Percentiles rank a stretch among this genome's conserved stretches.
Conservation (phyloP, 177 flowering plant genomes). For the Vitis hybrid region DNA sequence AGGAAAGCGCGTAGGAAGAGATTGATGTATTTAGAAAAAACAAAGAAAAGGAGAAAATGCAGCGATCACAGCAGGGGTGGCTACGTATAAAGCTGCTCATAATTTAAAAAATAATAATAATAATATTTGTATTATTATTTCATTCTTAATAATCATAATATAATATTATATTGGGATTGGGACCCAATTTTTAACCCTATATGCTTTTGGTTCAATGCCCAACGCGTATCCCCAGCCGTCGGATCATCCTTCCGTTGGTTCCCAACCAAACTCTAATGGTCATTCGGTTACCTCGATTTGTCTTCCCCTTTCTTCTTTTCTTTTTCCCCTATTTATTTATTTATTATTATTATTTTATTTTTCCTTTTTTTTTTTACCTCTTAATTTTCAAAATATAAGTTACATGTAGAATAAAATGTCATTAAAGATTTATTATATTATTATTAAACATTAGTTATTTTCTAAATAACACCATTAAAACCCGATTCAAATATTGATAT, state of each 20-base stretch:
- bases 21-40: too few relatives aligned
- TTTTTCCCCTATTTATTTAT: too few relatives aligned
- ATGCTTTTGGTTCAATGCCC: background rate
- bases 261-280: background rate
- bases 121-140: background rate
- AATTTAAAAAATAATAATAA: too few relatives aligned
- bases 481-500: too few relatives aligned
- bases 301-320: too few relatives aligned
- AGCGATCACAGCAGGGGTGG: constrained; percentile 2
- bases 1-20: too few relatives aligned
- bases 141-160: background rate
- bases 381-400: too few relatives aligned
- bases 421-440: too few relatives aligned
- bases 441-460: too few relatives aligned
- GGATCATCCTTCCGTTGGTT: constrained; percentile 6
- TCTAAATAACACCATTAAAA: fast-evolving
- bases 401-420: fast-evolving
- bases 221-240: constrained; percentile 16
- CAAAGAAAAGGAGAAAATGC: background rate
- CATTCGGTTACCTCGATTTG: too few relatives aligned
- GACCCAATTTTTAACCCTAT: background rate
- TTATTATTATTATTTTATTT: too few relatives aligned
- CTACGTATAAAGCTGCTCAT: constrained; percentile 15
- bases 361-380: too few relatives aligned
- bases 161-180: constrained; percentile 2